Evolutionary conservation across 331 rosid genomes (phyloP), one percentile per base, ranked within the genome.

Genomic region (Pyrus hybrid): DNA sequence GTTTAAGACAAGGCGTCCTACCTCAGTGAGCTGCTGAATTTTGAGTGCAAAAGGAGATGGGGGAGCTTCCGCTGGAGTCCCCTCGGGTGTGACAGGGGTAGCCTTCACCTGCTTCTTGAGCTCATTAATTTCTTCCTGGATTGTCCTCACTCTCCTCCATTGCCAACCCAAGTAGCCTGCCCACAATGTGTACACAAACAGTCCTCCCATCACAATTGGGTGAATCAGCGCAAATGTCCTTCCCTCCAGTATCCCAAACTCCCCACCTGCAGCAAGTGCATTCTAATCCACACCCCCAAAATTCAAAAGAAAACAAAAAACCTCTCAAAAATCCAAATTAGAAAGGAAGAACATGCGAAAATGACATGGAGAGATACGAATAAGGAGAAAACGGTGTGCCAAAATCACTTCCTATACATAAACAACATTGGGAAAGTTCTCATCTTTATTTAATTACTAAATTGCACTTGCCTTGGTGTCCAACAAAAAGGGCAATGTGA

Each of bases 101-200:
- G 91, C 88, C 70, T 84, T 86, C 43, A 84, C 85, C 77, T 93
- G 97, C 83, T 89, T 93, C 88, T 93, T 88, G 66, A 89, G 92
- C 75, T 89, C 93, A 74, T 62, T 89, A 47, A 91, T 89, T 70
- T 91, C 98, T 79, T 84, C 78, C 80, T 93, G 96, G 20, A 85
- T 76, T 1, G 93, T 91, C 85, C 97, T 81, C 26, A 88, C 89
- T 63, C 90, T 73, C 70, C 93, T 76, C 93, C 96, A 91, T 75
- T 93, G 96, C 93, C 98, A 89, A 21, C 98, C 97, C 85, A 93
- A 82, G 77, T 87, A 93, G 17, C 98, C 98, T 26, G 95, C 88
- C 94, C 95, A 90, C 74, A 93, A 76, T 9, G 97, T 90, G 77
- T 79, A 93, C 18, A 85, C 68, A 83, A 93, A 92, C 74, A 92